A percentile compares a stretch with the other conserved stretches of the same genome.
Evolutionary conservation across 1,284 basidiomycete species (phyloP).

Genomic region (Puccinia horiana): DNA sequence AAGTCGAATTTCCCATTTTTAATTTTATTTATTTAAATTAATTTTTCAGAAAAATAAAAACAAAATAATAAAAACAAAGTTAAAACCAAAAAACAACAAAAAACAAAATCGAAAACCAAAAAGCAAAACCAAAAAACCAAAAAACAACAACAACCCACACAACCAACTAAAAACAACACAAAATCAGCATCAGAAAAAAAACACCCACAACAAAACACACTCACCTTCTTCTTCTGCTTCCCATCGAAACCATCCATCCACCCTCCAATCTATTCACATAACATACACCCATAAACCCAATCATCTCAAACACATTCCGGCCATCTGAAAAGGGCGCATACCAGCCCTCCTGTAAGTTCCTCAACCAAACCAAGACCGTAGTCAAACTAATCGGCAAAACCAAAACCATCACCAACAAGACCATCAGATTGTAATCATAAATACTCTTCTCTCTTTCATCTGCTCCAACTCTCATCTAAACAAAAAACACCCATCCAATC

Average conservation of each 20-base stretch:
- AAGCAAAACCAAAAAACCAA: too few relatives aligned
- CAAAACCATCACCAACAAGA: constrained; percentile 77
- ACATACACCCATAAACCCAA: constrained; percentile 56
- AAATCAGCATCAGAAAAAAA: too few relatives aligned
- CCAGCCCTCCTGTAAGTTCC: constrained; percentile 65
- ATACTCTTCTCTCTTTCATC: background rate
- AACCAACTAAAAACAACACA: too few relatives aligned
- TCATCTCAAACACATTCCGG: constrained; percentile 57
- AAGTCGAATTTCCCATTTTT: constrained; percentile 17
- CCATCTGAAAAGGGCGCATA: constrained; percentile 58
- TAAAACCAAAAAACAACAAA: background rate
- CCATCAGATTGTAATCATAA: constrained; percentile 60
- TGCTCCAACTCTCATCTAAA: background rate
- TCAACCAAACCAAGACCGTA: constrained; percentile 82
- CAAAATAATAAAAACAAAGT: background rate
- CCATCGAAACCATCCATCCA: too few relatives aligned
- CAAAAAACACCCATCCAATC: background rate
- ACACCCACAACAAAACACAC: background rate
- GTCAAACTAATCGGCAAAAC: constrained; percentile 78
- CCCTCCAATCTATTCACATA: constrained; percentile 50
- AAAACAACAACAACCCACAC: too few relatives aligned
- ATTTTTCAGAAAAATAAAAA: background rate
- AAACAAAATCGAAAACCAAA: too few relatives aligned
- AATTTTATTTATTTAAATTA: background rate
- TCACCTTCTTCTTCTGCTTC: too few relatives aligned